A percentile compares a stretch with the other conserved stretches of the same genome.
Evolutionary conservation across 495 filamentous ascomycete genomes (phyloP).

Genomic region (Parmelia sp.): DNA sequence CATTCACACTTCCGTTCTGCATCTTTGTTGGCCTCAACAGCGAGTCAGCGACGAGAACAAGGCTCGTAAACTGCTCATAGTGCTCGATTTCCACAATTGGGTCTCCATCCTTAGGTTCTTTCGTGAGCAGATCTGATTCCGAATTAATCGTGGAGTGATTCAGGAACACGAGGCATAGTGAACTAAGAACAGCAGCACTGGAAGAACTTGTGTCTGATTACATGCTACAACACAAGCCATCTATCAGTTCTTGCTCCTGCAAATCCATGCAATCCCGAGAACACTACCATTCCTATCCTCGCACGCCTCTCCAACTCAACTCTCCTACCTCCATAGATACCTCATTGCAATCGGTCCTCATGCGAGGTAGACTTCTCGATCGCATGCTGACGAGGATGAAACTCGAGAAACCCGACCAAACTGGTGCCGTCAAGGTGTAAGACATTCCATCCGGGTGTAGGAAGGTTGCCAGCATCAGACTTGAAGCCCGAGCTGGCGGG

Average conservation of each 20-base stretch:
- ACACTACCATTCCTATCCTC: too few relatives aligned
- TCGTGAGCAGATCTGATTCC: neutral
- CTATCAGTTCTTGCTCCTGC: neutral
- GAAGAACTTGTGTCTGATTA: neutral
- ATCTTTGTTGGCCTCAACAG: neutral
- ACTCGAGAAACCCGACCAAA: neutral
- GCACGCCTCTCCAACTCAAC: too few relatives aligned
- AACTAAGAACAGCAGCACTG: neutral
- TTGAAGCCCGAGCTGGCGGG: neutral
- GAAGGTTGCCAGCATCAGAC: neutral
- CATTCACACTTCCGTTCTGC: neutral
- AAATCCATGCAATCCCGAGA: too few relatives aligned
- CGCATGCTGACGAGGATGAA: neutral
- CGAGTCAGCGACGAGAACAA: neutral
- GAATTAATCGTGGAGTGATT: neutral
- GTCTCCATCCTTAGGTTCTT: neutral
- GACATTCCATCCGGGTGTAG: neutral
- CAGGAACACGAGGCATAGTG: neutral
- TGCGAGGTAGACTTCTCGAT: neutral
- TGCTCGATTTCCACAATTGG: neutral
- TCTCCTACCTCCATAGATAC: neutral
- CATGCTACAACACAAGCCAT: neutral
- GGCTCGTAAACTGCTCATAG: neutral
- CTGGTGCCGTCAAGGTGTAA: neutral
- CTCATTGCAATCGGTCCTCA: neutral